Percentiles rank a stretch among this genome's conserved stretches.
phyloP scores from a whole-genome alignment of 768 basidiomycete species.

The Xerocomus brunneocitrinus region DNA sequence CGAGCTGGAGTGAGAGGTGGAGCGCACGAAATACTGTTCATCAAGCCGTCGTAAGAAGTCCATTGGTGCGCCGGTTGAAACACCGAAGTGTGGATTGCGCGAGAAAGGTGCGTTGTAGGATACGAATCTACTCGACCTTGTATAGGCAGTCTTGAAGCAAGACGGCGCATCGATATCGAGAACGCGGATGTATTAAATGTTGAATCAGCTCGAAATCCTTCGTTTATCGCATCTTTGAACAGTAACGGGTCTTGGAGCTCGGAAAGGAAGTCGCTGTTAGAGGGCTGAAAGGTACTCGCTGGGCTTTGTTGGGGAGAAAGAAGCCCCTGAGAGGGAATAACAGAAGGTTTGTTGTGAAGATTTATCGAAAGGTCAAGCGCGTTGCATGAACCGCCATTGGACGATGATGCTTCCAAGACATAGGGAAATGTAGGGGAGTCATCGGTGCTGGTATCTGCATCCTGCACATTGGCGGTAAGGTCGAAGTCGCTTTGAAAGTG shows the following conservation, averaged over 20 bases:
- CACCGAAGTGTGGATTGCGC: conserved; percentile 9
- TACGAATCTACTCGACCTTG: conserved; percentile 18
- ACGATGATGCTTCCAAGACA: conserved; percentile 5
- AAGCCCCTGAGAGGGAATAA: conserved; percentile 6
- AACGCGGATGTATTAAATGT: conserved; percentile 13
- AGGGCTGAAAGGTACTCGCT: not conserved
- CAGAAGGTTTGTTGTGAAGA: conserved; percentile 3
- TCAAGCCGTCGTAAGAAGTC: conserved; percentile 10
- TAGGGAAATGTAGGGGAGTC: conserved; percentile 3
- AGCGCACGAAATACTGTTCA: conserved; percentile 4
- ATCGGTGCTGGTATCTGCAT: not conserved
- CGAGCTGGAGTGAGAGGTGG: conserved; percentile 24
- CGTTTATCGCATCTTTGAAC: conserved; percentile 13
- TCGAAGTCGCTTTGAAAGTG: conserved; percentile 15
- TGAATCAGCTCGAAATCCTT: conserved; percentile 9
- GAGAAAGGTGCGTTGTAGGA: conserved; percentile 9
- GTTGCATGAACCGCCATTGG: not conserved
- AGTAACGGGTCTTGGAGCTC: conserved; percentile 11
- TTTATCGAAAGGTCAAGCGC: conserved; percentile 5
- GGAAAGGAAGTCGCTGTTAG: conserved; percentile 10
- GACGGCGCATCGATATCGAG: conserved; percentile 31
- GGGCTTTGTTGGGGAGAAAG: conserved; percentile 9
- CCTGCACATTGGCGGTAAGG: conserved; percentile 4
- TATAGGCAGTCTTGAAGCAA: conserved; percentile 28
- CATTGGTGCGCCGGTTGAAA: conserved; percentile 15